Percentiles rank a stretch among this genome's conserved stretches.
phyloP scores from a whole-genome alignment of 225 moss, liverwort and hornwort species.

The Pleurozium schreberi region DNA sequence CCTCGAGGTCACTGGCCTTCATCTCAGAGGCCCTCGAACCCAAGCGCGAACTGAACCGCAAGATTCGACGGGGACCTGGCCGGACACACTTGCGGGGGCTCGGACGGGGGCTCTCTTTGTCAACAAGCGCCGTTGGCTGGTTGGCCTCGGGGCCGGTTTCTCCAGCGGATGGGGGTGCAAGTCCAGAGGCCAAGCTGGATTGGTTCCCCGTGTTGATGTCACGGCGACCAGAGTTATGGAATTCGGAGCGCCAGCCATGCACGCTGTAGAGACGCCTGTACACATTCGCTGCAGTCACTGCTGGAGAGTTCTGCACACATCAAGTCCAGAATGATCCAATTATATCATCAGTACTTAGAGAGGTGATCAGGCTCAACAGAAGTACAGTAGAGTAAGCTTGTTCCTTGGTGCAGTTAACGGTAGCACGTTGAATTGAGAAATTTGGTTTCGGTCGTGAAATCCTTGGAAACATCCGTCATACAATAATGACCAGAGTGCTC shows the following conservation, averaged over 20 bases:
- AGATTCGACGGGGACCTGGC: too few relatives aligned
- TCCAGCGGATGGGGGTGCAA: neutral
- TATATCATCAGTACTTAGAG: neutral
- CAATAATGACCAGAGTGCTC: too few relatives aligned
- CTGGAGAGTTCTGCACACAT: conserved; percentile 43
- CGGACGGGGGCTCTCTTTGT: neutral
- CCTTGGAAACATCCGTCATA: too few relatives aligned
- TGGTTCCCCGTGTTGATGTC: conserved; percentile 23
- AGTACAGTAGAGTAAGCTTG: neutral
- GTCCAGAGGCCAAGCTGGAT: neutral
- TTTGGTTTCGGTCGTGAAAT: neutral
- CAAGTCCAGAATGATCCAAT: neutral
- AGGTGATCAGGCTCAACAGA: too few relatives aligned
- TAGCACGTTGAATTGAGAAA: neutral
- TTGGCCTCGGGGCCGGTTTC: neutral
- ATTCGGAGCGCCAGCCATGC: conserved; percentile 56
- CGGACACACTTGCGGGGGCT: neutral
- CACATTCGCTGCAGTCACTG: conserved; percentile 33
- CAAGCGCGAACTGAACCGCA: neutral
- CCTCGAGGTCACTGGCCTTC: conserved; percentile 3
- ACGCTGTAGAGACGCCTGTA: conserved; percentile 53
- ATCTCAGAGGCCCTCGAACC: neutral
- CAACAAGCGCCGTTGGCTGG: neutral
- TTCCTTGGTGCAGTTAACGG: too few relatives aligned
- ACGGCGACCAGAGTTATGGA: conserved; percentile 42